A percentile compares a stretch with the other conserved stretches of the same genome.
Conservation (phyloP, 495 filamentous ascomycete species). For the Astrothelium macrocarpum region DNA sequence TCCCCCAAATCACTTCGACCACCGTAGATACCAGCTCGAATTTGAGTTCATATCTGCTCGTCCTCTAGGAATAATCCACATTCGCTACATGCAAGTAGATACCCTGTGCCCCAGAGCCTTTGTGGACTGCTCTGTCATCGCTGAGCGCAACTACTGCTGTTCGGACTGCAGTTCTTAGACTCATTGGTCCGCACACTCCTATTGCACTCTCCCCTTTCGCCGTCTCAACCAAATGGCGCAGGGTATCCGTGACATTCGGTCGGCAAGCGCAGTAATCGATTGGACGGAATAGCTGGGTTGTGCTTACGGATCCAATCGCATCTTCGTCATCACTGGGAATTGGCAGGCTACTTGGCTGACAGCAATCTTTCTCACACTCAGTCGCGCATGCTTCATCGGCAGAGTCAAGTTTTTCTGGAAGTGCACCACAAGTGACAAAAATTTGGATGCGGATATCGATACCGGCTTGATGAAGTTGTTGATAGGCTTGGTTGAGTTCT, state of each 20-base stretch:
- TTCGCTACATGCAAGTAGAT: constrained; percentile 41
- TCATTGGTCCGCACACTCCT: constrained; percentile 66
- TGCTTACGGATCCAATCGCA: not conserved
- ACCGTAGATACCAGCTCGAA: no score
- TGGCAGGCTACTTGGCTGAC: not conserved
- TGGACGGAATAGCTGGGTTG: not conserved
- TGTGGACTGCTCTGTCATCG: constrained; percentile 81
- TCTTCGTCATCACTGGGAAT: not conserved
- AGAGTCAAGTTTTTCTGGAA: not conserved
- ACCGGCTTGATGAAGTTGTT: constrained; percentile 9
- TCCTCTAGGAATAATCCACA: not conserved
- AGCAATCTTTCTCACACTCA: not conserved
- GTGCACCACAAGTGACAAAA: constrained; percentile 10
- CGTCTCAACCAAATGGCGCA: constrained; percentile 51
- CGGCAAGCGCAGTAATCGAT: constrained; percentile 31
- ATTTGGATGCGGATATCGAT: constrained; percentile 9
- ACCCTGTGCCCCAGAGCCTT: constrained; percentile 80
- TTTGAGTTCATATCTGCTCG: no score
- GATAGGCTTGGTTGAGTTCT: constrained; percentile 9
- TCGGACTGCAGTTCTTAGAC: constrained; percentile 53
- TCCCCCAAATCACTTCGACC: no score
- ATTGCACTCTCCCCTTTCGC: constrained; percentile 75
- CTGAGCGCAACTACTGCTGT: constrained; percentile 58
- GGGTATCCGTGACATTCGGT: constrained; percentile 36
- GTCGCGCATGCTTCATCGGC: not conserved